Evolutionary conservation across 176 grass and related monocot genomes (phyloP), one percentile per base, ranked within the genome.

Genomic region (Elaeis guineensis): DNA sequence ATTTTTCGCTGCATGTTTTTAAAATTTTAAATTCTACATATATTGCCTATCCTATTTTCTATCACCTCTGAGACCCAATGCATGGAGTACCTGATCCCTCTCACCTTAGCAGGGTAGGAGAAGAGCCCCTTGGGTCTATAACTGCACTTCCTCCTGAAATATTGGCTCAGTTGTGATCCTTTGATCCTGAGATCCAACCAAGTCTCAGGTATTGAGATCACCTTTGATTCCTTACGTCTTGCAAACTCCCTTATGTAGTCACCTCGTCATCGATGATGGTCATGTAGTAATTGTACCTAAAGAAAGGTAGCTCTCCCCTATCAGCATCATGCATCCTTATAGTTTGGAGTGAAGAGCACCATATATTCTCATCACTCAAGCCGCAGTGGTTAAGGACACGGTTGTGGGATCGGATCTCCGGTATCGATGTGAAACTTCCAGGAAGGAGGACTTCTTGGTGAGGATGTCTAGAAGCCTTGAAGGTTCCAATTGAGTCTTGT

Each of bases 131-230:
- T 89, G 16, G 70, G 86, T 20, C 66, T 30, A 71, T 84, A 74
- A 70, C 81, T 89, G 77, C 73, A 80, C 77, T 89, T 89, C 65
- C 86, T 74, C 4, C 86, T 69, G 80, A 89, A 84, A 65, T 84
- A 89, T 62, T 89, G 86, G 77, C 81, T 89, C 65, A 89, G 70
- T 70, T 89, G 86, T 1, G 86, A 89, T 11, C 86, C 86, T 69
- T 89, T 89, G 80, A 89, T 84, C 23, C 86, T 69, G 9, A 89
- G 80, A 49, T 89, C 86, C 6, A 89, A 62, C 86, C 86, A 89
- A 0, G 81, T 71, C 74, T 84, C 86, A 49, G 86, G 86, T 19
- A 77, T 74, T 0, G 74, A 56, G 57, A 84, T 84, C 2, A 89
- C 73, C 58, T 78, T 89, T 4, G 86, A 50, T 30, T 89, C 86